Evolutionary conservation across 495 filamentous ascomycete genomes (phyloP), one percentile per base, ranked within the genome.

Genomic region (Thermothielavioides terrestris): DNA sequence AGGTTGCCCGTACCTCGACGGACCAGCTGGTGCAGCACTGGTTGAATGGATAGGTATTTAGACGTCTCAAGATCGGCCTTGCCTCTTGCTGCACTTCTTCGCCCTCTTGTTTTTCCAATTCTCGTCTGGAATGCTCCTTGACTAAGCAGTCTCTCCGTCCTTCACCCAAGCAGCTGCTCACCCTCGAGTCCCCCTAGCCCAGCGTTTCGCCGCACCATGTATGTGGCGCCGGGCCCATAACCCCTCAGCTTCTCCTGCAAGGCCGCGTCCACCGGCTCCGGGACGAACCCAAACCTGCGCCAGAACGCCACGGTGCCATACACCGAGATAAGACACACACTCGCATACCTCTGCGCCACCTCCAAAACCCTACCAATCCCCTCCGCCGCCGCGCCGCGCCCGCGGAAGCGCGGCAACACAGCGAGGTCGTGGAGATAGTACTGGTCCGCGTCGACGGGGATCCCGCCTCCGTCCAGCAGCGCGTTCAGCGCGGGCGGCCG

Each of bases 351-450:
- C 40, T 42, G 15, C 14, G 52, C 57, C 15, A 61, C 47, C 0
- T 9, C 27, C 8, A 62, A 25, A 10, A 66, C 28, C 34, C 7
- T 55, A 10, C 21, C 11, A 1, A 66, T 46, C 10, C 47, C 36
- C 31, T 59, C 55, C 2, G 41, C 48, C 11, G 62, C 66, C 14
- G 42, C 34, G 3, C 64, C 60, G 1, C 35, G 36, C 7, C 64
- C 62, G 31, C 66, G 58, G 5, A 55, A 42, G n/a, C 32, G 31
- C 1, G 59, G 59, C 17, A 64, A 31, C 9, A 70, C 49, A 30
- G 60, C 66, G 17, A 70, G 35, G 53, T 68, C 67, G 48, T 70
- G 67, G 34, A 70, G 62, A 46, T 70, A 70, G 34, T 63, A 68
- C 58, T 65, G 60, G 34, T 68, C 56, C 15, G 59, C 62, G 30